Percentiles rank a stretch among this genome's conserved stretches.
Evolutionary conservation across 345 rosid genomes (phyloP).

Genomic region (Hypericum perforatum): DNA sequence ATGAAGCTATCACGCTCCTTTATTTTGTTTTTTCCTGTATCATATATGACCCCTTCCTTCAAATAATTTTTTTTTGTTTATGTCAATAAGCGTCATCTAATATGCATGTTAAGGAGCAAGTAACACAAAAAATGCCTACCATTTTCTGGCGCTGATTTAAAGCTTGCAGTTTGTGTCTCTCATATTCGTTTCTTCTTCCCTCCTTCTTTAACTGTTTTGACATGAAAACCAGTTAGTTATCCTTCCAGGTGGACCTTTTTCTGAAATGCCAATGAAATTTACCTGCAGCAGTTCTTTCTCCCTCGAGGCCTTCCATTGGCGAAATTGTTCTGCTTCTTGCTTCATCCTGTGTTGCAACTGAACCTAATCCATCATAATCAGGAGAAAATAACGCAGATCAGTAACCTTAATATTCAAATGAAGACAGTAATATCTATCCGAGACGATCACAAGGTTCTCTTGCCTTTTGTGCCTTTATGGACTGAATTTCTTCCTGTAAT

Average conservation of each 20-base stretch:
- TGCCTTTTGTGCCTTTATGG: conserved; percentile 93
- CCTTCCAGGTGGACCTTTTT: background rate
- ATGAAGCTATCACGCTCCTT: too few species aligned
- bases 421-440: background rate
- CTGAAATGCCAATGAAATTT: background rate
- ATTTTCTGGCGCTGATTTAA: conserved; percentile 93
- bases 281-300: conserved; percentile 97
- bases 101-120: too few species aligned
- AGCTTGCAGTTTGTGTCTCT: conserved; percentile 95
- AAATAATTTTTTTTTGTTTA: too few species aligned
- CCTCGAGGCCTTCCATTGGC: conserved; percentile 94
- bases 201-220: conserved; percentile 70
- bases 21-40: too few species aligned
- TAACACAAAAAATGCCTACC: conserved; percentile 30
- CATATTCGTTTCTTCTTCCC: conserved; percentile 94
- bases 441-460: background rate
- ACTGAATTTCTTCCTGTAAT: conserved; percentile 95
- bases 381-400: conserved; percentile 4
- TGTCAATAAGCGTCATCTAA: too few species aligned
- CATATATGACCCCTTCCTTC: too few species aligned
- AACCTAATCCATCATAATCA: conserved; percentile 40
- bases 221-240: background rate
- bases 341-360: conserved; percentile 93
- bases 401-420: background rate
- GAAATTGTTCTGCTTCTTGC: conserved; percentile 97